Evolutionary conservation across 2,329 filamentous ascomycete species (phyloP).

Genomic region (Nannizziopsis arthrosporioides): DNA sequence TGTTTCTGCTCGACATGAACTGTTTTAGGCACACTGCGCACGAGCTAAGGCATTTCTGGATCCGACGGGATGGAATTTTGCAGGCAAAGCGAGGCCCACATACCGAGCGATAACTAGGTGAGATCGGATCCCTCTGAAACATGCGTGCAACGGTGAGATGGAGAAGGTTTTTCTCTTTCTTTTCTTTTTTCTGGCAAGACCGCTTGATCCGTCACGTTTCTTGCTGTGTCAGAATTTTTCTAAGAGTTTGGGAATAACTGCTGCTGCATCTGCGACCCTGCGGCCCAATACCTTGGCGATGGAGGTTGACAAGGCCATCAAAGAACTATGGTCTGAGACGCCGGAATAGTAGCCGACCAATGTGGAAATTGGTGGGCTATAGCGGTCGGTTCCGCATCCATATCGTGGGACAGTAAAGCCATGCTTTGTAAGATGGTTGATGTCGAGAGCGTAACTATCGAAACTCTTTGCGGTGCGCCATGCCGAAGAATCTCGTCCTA

Average conservation of each 20-base stretch:
- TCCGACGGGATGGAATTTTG: conserved; percentile 26
- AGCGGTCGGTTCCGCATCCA: neutral
- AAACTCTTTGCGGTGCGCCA: conserved; percentile 1
- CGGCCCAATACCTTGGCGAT: conserved; percentile 28
- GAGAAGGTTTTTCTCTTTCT: conserved; percentile 30
- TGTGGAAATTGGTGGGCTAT: neutral
- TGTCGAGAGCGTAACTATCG: neutral
- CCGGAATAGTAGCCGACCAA: neutral
- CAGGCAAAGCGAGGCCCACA: conserved; percentile 25
- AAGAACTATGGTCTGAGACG: conserved; percentile 22
- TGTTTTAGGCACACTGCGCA: conserved; percentile 23
- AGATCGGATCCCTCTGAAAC: conserved; percentile 22
- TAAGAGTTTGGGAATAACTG: conserved; percentile 24
- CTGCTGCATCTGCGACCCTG: conserved; percentile 31
- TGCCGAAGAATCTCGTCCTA: neutral
- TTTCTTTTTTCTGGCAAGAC: conserved; percentile 34
- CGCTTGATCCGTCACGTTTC: neutral
- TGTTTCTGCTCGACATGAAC: conserved; percentile 33
- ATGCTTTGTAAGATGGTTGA: too few relatives aligned
- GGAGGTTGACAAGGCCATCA: conserved; percentile 29
- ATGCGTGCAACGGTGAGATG: conserved; percentile 25
- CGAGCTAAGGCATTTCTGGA: too few relatives aligned
- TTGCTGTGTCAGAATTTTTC: conserved; percentile 4
- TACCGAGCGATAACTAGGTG: conserved; percentile 29
- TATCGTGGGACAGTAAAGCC: neutral